A percentile compares a stretch with the other conserved stretches of the same genome.
phyloP scores from a whole-genome alignment of 768 basidiomycete species.

The Tricholoma furcatifolium region DNA sequence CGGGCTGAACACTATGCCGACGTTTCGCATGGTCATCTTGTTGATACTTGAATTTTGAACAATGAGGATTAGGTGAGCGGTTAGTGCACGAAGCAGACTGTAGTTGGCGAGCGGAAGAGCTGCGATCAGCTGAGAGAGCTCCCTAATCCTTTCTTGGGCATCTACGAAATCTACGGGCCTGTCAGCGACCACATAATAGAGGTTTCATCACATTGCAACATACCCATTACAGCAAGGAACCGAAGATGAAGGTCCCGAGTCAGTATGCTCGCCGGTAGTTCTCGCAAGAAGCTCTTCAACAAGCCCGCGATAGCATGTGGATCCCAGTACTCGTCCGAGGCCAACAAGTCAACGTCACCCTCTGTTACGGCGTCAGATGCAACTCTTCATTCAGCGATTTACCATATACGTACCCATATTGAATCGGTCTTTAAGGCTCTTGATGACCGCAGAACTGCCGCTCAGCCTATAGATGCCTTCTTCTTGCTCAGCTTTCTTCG shows the following conservation, averaged over 20 bases:
- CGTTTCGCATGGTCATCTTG: constrained; percentile 99
- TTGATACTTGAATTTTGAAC: constrained; percentile 87
- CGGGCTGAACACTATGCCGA: constrained; percentile 98
- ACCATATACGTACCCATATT: constrained; percentile 66
- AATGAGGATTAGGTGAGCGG: constrained; percentile 91
- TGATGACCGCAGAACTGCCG: constrained; percentile 94
- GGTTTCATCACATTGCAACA: constrained; percentile 29
- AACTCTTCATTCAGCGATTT: constrained; percentile 7
- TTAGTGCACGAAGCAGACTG: constrained; percentile 88
- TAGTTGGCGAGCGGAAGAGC: constrained; percentile 91
- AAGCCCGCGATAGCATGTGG: constrained; percentile 96
- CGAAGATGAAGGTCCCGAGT: constrained; percentile 88
- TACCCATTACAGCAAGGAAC: constrained; percentile 93
- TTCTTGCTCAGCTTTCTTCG: constrained; percentile 91
- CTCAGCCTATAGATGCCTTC: constrained; percentile 97
- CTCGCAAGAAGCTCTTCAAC: constrained; percentile 90
- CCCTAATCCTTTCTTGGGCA: constrained; percentile 82
- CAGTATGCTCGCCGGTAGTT: constrained; percentile 88
- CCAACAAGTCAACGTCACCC: constrained; percentile 91
- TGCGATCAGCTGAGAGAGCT: constrained; percentile 84
- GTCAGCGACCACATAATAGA: constrained; percentile 2
- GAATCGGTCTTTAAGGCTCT: constrained; percentile 89
- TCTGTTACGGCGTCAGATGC: constrained; percentile 46
- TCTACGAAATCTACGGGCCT: constrained; percentile 75
- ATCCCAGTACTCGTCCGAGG: constrained; percentile 92